Percentiles rank a stretch among this genome's conserved stretches.
Conservation (phyloP, 306 rosid species). For the Prunus fruticosa region DNA sequence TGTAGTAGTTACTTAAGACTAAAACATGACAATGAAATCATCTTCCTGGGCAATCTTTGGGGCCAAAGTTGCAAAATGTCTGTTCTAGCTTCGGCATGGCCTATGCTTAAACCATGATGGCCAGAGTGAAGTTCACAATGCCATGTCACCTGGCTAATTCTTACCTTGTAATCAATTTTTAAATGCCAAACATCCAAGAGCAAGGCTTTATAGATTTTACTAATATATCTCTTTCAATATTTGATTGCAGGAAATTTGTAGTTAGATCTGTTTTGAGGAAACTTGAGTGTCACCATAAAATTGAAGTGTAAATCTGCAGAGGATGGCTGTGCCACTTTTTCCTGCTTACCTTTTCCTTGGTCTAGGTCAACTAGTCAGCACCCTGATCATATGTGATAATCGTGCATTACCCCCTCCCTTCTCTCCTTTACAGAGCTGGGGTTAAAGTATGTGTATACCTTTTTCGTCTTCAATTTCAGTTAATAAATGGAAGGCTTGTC, state of each 20-base stretch:
- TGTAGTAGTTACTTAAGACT: background rate
- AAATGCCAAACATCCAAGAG: background rate
- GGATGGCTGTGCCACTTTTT: conserved; percentile 29
- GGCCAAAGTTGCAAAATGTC: background rate
- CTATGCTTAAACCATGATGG: background rate
- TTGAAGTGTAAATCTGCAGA: conserved; percentile 57
- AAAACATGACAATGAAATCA: background rate
- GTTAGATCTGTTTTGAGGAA: conserved; percentile 25
- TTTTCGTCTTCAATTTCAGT: conserved; percentile 12
- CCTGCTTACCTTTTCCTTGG: conserved; percentile 22
- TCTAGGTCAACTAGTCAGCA: conserved; percentile 31
- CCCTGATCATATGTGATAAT: conserved; percentile 14
- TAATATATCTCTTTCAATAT: conserved; percentile 24
- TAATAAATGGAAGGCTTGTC: conserved; percentile 18
- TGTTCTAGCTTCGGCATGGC: background rate
- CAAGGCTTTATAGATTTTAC: conserved; percentile 6
- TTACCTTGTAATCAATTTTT: background rate
- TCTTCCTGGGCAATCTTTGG: background rate
- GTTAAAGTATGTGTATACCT: conserved; percentile 2
- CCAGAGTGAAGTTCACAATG: background rate
- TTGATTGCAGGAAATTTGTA: conserved; percentile 48
- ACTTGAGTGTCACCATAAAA: conserved; percentile 33
- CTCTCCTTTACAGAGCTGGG: conserved; percentile 6
- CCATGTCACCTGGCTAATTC: background rate
- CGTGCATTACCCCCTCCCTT: conserved; percentile 22